Percentiles rank a stretch among this genome's conserved stretches.
These are phyloP conservation scores for Auxenochlorella pyrenoidosa DNA, from an alignment of 139 green algal species.

Conservation along the genomic window DNA sequence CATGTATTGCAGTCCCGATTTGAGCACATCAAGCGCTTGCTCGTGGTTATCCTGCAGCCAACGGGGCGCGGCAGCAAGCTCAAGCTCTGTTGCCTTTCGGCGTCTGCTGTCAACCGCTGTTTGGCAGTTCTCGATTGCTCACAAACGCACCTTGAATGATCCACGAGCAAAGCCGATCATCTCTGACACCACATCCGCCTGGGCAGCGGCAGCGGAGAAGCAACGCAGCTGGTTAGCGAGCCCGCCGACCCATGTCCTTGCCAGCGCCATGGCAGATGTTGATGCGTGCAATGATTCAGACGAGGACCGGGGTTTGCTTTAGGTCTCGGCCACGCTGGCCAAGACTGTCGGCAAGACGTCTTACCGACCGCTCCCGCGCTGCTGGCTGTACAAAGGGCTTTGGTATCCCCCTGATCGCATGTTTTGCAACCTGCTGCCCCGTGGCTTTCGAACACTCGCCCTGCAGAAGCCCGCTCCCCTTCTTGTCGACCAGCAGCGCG, in stretches of 20 bases:
- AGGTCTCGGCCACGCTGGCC: background rate
- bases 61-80: background rate
- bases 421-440: too few species aligned
- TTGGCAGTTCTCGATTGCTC: background rate
- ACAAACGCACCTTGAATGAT: constrained; percentile 56
- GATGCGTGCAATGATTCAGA: background rate
- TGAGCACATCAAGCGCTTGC: constrained; percentile 63
- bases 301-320: background rate
- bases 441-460: too few species aligned
- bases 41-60: constrained; percentile 51
- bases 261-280: background rate
- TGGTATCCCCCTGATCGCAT: too few species aligned
- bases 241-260: background rate
- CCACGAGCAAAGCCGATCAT: constrained; percentile 59
- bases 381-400: too few species aligned
- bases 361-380: too few species aligned
- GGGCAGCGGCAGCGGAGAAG: constrained; percentile 2
- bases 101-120: background rate
- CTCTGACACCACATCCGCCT: constrained; percentile 31
- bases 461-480: too few species aligned
- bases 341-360: background rate
- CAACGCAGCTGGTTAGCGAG: constrained; percentile 10
- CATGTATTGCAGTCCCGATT: constrained; percentile 52
- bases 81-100: background rate
- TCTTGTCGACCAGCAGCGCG: too few species aligned